Percentiles rank a stretch among this genome's conserved stretches.
Evolutionary conservation across 2,329 filamentous ascomycete species (phyloP).

Genomic region (Neobulgaria alba): DNA sequence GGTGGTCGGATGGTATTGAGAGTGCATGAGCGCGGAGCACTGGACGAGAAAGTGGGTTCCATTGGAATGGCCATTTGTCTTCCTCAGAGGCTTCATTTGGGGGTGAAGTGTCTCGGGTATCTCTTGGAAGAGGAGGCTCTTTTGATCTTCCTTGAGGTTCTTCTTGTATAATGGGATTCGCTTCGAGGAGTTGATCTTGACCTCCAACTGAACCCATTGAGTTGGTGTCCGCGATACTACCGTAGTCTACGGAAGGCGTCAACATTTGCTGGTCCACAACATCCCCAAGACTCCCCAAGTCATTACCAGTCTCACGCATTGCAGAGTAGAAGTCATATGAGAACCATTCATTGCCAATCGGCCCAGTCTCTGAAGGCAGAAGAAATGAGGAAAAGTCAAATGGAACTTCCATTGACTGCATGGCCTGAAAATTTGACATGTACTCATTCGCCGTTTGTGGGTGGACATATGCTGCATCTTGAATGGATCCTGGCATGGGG

Average conservation of each 20-base stretch:
- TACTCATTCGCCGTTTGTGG: background rate
- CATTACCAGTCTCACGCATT: slow-evolving; percentile 19
- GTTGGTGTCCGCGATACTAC: background rate
- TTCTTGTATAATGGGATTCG: background rate
- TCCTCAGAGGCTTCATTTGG: slow-evolving; percentile 15
- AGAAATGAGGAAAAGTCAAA: slow-evolving; percentile 19
- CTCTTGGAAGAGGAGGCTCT: slow-evolving; percentile 1
- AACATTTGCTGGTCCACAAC: slow-evolving; percentile 6
- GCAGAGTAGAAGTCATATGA: slow-evolving; percentile 22
- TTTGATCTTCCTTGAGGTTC: background rate
- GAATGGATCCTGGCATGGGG: background rate
- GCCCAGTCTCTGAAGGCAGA: slow-evolving; percentile 8
- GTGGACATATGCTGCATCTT: background rate
- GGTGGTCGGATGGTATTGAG: slow-evolving; percentile 12
- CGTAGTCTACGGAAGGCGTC: slow-evolving; percentile 3
- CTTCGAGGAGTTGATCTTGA: background rate
- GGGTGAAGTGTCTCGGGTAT: slow-evolving; percentile 10
- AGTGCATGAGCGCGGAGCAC: slow-evolving; percentile 15
- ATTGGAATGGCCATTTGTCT: slow-evolving; percentile 20
- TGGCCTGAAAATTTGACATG: background rate
- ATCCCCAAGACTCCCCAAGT: slow-evolving; percentile 8
- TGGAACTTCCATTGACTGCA: slow-evolving; percentile 4
- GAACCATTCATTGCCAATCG: slow-evolving; percentile 15
- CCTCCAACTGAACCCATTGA: background rate
- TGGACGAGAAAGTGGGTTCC: slow-evolving; percentile 14